Conservation (phyloP, 768 basidiomycete species). For the Gautieria morchelliformis region DNA sequence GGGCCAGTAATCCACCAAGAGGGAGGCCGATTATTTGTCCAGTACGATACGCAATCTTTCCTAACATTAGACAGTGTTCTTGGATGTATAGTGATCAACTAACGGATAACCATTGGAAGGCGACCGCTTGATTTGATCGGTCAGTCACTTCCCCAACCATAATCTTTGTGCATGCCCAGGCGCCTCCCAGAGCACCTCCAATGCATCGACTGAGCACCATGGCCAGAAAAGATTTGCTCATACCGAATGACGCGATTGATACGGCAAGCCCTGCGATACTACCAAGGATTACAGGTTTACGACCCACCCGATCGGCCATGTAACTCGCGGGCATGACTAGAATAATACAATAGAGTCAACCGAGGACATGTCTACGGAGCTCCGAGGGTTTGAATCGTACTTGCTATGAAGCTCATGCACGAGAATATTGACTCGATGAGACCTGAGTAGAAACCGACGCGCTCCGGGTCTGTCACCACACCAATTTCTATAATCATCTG, state of each 20-base stretch:
- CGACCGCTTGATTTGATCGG: not conserved
- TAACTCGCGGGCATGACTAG: slow-evolving; percentile 1
- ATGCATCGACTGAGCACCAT: slow-evolving; percentile 12
- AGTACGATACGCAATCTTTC: slow-evolving; percentile 3
- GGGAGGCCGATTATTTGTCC: slow-evolving; percentile 10
- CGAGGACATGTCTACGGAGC: not conserved
- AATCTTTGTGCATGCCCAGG: not conserved
- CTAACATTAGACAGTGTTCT: not conserved
- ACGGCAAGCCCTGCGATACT: slow-evolving; percentile 11
- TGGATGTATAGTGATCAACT: not conserved
- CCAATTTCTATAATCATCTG: slow-evolving; percentile 15
- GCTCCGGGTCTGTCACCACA: slow-evolving; percentile 14
- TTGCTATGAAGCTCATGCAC: slow-evolving; percentile 6
- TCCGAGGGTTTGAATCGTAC: not conserved
- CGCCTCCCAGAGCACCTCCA: slow-evolving; percentile 4
- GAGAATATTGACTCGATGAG: slow-evolving; percentile 9
- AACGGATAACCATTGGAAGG: not conserved
- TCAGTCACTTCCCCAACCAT: slow-evolving; percentile 2
- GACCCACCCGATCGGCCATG: slow-evolving; percentile 14
- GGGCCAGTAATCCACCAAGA: slow-evolving; percentile 7
- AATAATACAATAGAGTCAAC: not conserved
- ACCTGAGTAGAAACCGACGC: slow-evolving; percentile 15
- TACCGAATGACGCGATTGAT: slow-evolving; percentile 12
- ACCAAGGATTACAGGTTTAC: slow-evolving; percentile 15
- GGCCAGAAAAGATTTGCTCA: slow-evolving; percentile 10